Percentiles rank a stretch among this genome's conserved stretches.
Conservation (phyloP, 106 monocot species). For the Platanthera zijinensis region DNA sequence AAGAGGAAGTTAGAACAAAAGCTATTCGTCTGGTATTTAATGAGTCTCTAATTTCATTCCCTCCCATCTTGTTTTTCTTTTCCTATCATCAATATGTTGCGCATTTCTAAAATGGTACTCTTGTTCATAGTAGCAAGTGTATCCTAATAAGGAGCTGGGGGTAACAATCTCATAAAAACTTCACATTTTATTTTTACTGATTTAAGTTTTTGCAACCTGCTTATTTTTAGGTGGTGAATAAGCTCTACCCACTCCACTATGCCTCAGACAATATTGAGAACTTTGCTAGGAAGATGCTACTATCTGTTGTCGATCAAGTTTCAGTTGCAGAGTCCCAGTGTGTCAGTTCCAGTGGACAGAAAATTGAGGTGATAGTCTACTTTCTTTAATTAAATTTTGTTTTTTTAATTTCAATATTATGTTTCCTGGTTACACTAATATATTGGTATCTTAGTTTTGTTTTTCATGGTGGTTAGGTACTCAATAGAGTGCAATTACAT, state of each 20-base stretch:
- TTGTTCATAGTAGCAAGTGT: background rate
- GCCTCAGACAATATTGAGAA: conserved; percentile 71
- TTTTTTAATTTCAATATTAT: background rate
- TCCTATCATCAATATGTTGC: background rate
- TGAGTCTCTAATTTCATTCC: background rate
- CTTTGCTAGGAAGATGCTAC: conserved; percentile 63
- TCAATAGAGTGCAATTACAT: background rate
- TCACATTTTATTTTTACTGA: background rate
- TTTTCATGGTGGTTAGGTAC: background rate
- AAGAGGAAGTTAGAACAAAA: conserved; percentile 93
- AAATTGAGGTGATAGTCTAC: conserved; percentile 43
- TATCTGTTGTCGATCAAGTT: conserved; percentile 52
- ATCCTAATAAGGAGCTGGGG: background rate
- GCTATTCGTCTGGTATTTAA: conserved; percentile 82
- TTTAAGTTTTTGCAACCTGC: background rate
- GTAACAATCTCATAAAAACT: background rate
- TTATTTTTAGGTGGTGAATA: conserved; percentile 74
- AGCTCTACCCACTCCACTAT: conserved; percentile 67
- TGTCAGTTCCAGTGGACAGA: conserved; percentile 20
- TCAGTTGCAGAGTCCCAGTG: conserved; percentile 27
- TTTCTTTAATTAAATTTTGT: background rate
- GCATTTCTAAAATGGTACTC: background rate
- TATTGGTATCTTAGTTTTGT: background rate
- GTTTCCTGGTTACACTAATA: background rate
- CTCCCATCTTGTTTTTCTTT: background rate